phyloP scores from a whole-genome alignment of 805 yeast species.

The Candida pseudofarinosa region DNA sequence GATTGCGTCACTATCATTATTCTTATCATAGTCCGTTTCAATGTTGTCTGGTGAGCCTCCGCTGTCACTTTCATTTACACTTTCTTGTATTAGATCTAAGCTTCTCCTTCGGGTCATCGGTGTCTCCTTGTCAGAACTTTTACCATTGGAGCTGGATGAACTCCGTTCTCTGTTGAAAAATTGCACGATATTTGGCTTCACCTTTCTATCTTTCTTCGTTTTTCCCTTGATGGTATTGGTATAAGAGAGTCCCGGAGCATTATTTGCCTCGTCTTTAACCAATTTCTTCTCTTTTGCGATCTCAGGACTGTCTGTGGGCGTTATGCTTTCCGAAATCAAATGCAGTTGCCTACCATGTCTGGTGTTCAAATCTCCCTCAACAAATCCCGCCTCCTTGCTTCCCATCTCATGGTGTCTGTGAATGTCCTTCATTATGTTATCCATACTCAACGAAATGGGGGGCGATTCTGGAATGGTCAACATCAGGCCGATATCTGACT shows the following conservation, averaged over 20 bases:
- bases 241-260: slow-evolving; percentile 3
- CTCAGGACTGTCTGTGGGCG: background rate
- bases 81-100: slow-evolving; percentile 16
- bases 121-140: slow-evolving; percentile 12
- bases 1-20: slow-evolving; percentile 15
- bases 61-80: slow-evolving; percentile 12
- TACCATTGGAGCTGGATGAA: slow-evolving; percentile 3
- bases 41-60: slow-evolving; percentile 10
- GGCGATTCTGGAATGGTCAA: slow-evolving; percentile 22
- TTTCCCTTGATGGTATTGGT: slow-evolving; percentile 9
- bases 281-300: background rate
- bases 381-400: background rate
- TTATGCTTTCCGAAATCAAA: background rate
- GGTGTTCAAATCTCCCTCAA: background rate
- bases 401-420: background rate
- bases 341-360: background rate
- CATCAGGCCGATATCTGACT: slow-evolving; percentile 1
- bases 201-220: slow-evolving; percentile 1
- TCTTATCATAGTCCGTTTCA: slow-evolving; percentile 3
- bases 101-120: slow-evolving; percentile 9
- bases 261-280: background rate
- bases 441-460: slow-evolving; percentile 26
- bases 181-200: slow-evolving; percentile 6
- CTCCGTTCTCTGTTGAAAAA: slow-evolving; percentile 2
- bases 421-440: slow-evolving; percentile 16